Evolutionary conservation across 2,329 filamentous ascomycete genomes (phyloP).

Genomic region (Capronia americana): DNA sequence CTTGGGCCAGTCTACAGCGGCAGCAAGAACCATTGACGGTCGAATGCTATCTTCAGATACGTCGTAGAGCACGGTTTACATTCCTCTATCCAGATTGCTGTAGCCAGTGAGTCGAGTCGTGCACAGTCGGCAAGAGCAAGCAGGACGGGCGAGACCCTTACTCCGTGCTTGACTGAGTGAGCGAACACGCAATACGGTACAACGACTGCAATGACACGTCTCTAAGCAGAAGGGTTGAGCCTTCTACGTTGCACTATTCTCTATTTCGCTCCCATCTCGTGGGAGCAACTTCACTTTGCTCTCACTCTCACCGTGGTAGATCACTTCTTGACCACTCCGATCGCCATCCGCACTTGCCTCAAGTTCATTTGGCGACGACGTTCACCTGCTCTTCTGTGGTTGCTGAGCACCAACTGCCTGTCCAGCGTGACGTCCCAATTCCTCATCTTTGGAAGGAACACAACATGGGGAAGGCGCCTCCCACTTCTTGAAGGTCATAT

Average conservation of each 20-base stretch:
- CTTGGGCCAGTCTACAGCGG: background rate
- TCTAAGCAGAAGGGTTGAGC: background rate
- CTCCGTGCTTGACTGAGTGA: background rate
- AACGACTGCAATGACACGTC: background rate
- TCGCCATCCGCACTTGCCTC: background rate
- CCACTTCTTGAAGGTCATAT: conserved; percentile 21
- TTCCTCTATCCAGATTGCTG: background rate
- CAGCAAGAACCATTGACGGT: background rate
- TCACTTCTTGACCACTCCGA: background rate
- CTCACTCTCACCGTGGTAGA: background rate
- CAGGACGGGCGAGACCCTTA: background rate
- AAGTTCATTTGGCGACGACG: background rate
- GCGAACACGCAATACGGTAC: background rate
- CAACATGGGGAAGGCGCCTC: conserved; percentile 21
- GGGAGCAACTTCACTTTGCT: background rate
- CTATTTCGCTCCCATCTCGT: background rate
- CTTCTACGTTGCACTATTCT: background rate
- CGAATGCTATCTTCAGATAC: background rate
- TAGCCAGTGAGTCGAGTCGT: background rate
- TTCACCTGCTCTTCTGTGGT: background rate
- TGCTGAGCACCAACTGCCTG: background rate
- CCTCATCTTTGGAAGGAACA: conserved; percentile 17
- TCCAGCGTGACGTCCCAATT: background rate
- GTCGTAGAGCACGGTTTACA: background rate
- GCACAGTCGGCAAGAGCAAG: background rate